Evolutionary conservation across 2,329 filamentous ascomycete genomes (phyloP), one percentile per base, ranked within the genome.

Genomic region (Diaporthe ilicicola): DNA sequence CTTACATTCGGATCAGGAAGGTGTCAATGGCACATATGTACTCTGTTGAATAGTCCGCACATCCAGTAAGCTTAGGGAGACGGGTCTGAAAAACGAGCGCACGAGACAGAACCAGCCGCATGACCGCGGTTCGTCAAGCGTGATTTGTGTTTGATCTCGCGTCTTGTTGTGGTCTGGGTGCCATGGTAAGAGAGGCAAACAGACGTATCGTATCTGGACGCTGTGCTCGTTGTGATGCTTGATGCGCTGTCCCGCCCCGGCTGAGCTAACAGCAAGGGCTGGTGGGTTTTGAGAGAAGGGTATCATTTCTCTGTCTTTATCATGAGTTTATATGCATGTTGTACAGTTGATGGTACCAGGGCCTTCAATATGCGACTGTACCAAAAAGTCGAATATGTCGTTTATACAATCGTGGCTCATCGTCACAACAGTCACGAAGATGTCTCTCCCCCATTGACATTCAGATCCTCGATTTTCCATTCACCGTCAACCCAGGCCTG

Each of bases 391-490:
- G 34, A 37, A 24, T 37, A 29, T 37, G 53, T 51, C 59, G 29
- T 51, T 59, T 39, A 50, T 32, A 22, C 6, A 32, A 24, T 27
- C 27, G 12, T 24, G 42, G 12, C 5, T n/a, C n/a, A 17, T 39
- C 65, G n/a, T 50, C 54, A 44, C 15, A 62, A 29, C 27, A 39
- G 8, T 61, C 50, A 51, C 24, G 55, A 66, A 59, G 62, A 74
- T 79, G 81, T 29, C 64, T 82, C 80, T 51, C 74, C 74, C 22
- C 82, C 83, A 69, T 87, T 85, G 71, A 90, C 85, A 77, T 95
- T 91, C 83, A 97, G 90, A 79, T 95, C 93, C 72, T 89, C 89
- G 32, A 94, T 84, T 67, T 89, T 88, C 95, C 95, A 98, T 17
- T 84, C 83, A 29, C 84, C 86, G 75, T 94, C 91, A 29, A 92